A percentile compares a stretch with the other conserved stretches of the same genome.
phyloP scores from a whole-genome alignment of 305 asterid genomes.

The Nicotiana rustica region DNA sequence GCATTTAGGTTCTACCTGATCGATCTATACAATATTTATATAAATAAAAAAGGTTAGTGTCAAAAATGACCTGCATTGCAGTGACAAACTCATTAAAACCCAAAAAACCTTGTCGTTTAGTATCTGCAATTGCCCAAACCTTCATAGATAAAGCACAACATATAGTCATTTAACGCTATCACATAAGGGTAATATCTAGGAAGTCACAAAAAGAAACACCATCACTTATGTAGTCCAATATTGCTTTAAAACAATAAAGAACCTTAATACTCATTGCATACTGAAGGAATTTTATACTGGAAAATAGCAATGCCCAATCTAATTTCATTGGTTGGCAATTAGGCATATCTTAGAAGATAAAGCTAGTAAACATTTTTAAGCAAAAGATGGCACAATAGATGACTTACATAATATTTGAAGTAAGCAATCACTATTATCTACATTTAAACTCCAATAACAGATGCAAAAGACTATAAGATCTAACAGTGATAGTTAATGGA shows the following conservation, averaged over 20 bases:
- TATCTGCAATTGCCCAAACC: constrained; percentile 95
- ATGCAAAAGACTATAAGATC: neutral
- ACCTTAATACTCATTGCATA: neutral
- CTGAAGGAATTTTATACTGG: neutral
- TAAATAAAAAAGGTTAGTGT: neutral
- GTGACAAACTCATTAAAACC: constrained; percentile 78
- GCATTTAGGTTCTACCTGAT: neutral
- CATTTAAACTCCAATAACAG: neutral
- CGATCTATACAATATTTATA: neutral
- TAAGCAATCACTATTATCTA: neutral
- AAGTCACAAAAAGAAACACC: neutral
- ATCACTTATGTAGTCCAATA: neutral
- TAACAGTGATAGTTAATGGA: neutral
- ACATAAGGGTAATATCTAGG: neutral
- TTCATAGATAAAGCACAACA: constrained; percentile 37
- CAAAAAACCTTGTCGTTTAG: constrained; percentile 80
- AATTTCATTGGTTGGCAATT: neutral
- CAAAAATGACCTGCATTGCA: constrained; percentile 82
- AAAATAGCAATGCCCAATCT: neutral
- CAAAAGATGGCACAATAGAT: neutral
- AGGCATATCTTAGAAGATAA: neutral
- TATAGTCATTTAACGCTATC: neutral
- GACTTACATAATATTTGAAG: neutral
- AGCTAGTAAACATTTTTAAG: neutral
- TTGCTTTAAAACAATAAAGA: constrained; percentile 5